Base-by-base conservation (phyloP, 305 asterid genomes). In the Solanum aculeatissimum region DNA sequence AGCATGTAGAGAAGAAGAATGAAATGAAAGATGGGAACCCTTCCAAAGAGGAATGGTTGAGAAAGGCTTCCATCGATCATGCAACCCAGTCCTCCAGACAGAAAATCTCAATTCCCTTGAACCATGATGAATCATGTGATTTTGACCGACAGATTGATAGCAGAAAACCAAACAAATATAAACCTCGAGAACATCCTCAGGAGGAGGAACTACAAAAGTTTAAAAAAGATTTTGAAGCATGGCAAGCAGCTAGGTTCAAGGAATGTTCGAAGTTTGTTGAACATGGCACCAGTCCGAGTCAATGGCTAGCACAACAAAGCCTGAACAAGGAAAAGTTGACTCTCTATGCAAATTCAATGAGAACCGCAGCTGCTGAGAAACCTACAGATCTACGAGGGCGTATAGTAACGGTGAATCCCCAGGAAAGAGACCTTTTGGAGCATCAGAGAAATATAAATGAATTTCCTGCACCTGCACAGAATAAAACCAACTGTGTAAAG, bases 221-320 rank as follows among this genome's bases (percentile, higher is more conserved):
- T 81, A 97, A 97, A 95, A 93, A 91, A 89, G 99, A 97, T 65
- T 95, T 97, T 74, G 99, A 92, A 90, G 98, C 97, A 86, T 95
- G 97, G 94, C 97, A 94, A 90, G 88, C 94, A 58, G 92, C 91
- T 75, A 90, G 98, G 63, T 89, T 95, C 51, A 90, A 90, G 82
- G 93, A 93, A 84, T 95, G 97, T 82, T 90, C 95, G 1, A 90
- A 89, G 86, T 83, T 87, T 77, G 88, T 89, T 15, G 92, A 90
- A 82, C 80, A 84, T 79, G 90, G 87, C 85, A 88, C 90, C 80
- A 90, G 87, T 72, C 93, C 94, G 18, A 89, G 93, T 66, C 93
- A 95, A 89, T 86, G 91, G 90, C 89, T 93, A 83, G 99, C 97
- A 43, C 98, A 91, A 89, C 97, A 90, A 89, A 91, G 93, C 60